Evolutionary conservation across 441 rosid genomes (phyloP).

Genomic region (Metrosideros polymorpha): DNA sequence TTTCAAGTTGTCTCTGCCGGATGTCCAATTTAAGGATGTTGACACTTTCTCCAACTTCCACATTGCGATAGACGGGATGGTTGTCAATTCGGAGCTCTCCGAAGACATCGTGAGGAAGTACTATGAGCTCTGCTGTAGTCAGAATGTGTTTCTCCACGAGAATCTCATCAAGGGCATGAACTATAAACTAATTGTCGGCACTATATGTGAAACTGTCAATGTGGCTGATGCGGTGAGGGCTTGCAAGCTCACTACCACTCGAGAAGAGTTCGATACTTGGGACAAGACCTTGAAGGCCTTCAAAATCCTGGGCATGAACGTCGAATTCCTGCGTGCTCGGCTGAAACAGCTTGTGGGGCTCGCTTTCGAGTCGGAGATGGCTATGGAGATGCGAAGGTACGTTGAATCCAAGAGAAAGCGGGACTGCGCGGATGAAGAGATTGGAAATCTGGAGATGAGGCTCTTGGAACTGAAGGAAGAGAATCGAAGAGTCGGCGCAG

Average conservation of each 20-base stretch:
- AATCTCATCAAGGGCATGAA: conserved; percentile 40
- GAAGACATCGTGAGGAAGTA: conserved; percentile 40
- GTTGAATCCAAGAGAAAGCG: conserved; percentile 33
- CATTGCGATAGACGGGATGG: conserved; percentile 36
- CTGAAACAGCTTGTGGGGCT: conserved; percentile 30
- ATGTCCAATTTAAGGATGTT: conserved; percentile 32
- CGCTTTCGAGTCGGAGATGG: conserved; percentile 43
- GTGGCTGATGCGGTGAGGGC: conserved; percentile 49
- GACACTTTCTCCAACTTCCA: conserved; percentile 35
- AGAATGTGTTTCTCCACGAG: conserved; percentile 45
- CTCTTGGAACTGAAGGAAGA: conserved; percentile 41
- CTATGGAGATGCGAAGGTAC: conserved; percentile 39
- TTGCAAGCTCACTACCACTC: conserved; percentile 33
- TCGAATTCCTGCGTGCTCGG: conserved; percentile 45
- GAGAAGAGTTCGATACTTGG: conserved; percentile 43
- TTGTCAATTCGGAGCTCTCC: conserved; percentile 41
- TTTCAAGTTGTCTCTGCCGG: conserved; percentile 29
- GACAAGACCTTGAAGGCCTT: conserved; percentile 53
- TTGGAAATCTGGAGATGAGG: conserved; percentile 38
- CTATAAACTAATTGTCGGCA: conserved; percentile 36
- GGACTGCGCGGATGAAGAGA: conserved; percentile 23
- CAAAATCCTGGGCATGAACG: conserved; percentile 55
- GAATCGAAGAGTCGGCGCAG: conserved; percentile 17
- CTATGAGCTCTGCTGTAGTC: conserved; percentile 52
- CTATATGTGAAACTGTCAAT: conserved; percentile 45